Evolutionary conservation across 345 rosid species (phyloP).

Genomic region (Hibiscus mutabilis): DNA sequence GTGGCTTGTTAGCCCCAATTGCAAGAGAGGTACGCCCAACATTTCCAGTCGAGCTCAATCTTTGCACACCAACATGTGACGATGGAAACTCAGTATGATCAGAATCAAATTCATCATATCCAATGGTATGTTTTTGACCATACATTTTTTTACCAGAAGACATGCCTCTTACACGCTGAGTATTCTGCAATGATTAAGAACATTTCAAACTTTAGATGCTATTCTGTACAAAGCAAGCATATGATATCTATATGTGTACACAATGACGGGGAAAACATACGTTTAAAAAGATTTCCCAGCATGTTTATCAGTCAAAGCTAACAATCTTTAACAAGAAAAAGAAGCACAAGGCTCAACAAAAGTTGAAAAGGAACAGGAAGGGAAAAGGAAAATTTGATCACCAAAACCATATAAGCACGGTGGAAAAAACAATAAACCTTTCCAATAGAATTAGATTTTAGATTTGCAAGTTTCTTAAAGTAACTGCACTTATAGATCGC

Average conservation of each 20-base stretch:
- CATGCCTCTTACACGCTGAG: constrained; percentile 41
- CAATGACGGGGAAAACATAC: constrained; percentile 6
- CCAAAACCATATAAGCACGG: neutral
- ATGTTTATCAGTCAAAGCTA: constrained; percentile 10
- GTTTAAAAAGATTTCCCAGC: neutral
- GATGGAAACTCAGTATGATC: constrained; percentile 43
- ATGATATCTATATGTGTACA: neutral
- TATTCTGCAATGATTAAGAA: constrained; percentile 27
- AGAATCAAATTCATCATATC: constrained; percentile 43
- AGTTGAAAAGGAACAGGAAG: neutral
- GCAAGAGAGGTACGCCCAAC: constrained; percentile 39
- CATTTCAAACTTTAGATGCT: constrained; percentile 10
- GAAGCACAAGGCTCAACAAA: neutral
- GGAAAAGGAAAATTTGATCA: neutral
- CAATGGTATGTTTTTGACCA: constrained; percentile 35
- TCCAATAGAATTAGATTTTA: neutral
- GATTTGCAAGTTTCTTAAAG: constrained; percentile 1
- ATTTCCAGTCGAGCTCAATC: constrained; percentile 37
- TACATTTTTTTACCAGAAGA: constrained; percentile 35
- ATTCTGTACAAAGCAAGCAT: constrained; percentile 6
- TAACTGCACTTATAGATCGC: neutral
- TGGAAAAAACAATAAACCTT: neutral
- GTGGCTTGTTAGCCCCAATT: constrained; percentile 42
- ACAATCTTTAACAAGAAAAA: neutral
- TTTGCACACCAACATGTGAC: constrained; percentile 46